Base-by-base conservation (phyloP, 305 asterid species). In the Lippia alba region DNA sequence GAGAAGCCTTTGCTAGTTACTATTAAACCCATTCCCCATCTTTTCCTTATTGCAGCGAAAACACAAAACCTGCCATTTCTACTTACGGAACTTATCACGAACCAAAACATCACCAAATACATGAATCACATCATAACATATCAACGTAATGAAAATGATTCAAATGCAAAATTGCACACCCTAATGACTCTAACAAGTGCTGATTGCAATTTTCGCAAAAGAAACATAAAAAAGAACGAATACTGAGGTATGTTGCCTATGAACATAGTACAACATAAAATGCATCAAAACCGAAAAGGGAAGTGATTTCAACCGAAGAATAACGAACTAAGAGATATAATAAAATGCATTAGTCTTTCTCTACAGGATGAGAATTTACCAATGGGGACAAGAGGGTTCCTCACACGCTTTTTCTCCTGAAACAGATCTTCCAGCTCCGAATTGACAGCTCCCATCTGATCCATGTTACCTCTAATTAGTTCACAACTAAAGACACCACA, bases 401-500 rank as follows among this genome's bases (percentile, higher is more conserved):
- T 74, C n/a, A 67, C 81, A 45, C 86, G 84, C 72, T 82, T 85
- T 75, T 82, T 82, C 44, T 67, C 86, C 75, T 74, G 78, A 59
- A 80, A 85, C 58, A 85, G 56, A 8, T 76, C 82, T 70, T 80
- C 80, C 15, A 82, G 75, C 61, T 85, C 90, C 9, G 87, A 69
- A 74, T 85, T 80, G 12, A 82, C 84, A 34, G 86, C 81, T 30
- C 90, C 86, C 90, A 85, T 85, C 87, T 85, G 78, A 66, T 80
- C 76, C 85, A 79, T 73, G 45, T 24, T 9, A 51, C 45, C 55
- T 17, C 51, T 34, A 30, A 10, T 61, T 18, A 79, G 63, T 69
- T 55, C 64, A 30, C 8, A 64, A 44, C 67, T 17, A 57, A 9
- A 15, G 24, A 53, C 19, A 46, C 12, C 10, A 18, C 24, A 34